Percentiles rank a stretch among this genome's conserved stretches.
Conservation (phyloP, 2,329 filamentous ascomycete species). For the Samsoniella hepiali region DNA sequence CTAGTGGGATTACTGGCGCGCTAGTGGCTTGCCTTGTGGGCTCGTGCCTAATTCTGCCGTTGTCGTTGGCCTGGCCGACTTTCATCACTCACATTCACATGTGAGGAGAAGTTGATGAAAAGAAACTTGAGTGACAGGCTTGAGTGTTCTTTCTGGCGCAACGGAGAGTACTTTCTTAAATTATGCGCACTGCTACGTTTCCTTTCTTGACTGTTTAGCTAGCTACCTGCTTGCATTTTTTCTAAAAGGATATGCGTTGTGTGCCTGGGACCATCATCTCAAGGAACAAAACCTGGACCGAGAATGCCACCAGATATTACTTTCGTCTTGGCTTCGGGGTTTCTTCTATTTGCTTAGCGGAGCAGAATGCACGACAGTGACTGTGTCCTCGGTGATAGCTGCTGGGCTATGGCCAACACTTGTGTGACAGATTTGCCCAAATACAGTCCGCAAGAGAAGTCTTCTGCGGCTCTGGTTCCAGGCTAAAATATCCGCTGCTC, state of each 20-base stretch:
- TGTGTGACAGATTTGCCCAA: too few species aligned
- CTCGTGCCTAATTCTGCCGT: background rate
- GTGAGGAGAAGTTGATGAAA: background rate
- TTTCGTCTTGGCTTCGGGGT: background rate
- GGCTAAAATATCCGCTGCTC: too few species aligned
- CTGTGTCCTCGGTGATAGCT: background rate
- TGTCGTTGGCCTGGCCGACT: background rate
- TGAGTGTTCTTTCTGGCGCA: background rate
- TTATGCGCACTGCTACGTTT: too few species aligned
- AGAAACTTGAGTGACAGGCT: background rate
- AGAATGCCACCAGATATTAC: background rate
- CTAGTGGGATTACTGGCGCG: background rate
- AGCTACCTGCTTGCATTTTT: too few species aligned
- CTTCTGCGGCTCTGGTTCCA: too few species aligned
- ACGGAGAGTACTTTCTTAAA: too few species aligned
- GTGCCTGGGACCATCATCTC: background rate
- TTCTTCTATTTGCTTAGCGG: background rate
- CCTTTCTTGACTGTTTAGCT: too few species aligned
- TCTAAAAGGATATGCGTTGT: background rate
- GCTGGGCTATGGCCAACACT: background rate
- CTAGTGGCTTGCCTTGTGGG: background rate
- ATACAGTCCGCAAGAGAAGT: too few species aligned
- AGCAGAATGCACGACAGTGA: background rate
- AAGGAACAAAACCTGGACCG: background rate
- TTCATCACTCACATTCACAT: too few species aligned